Evolutionary conservation across 768 basidiomycete species (phyloP), one percentile per base, ranked within the genome.

Genomic region (Suillus bovinus): DNA sequence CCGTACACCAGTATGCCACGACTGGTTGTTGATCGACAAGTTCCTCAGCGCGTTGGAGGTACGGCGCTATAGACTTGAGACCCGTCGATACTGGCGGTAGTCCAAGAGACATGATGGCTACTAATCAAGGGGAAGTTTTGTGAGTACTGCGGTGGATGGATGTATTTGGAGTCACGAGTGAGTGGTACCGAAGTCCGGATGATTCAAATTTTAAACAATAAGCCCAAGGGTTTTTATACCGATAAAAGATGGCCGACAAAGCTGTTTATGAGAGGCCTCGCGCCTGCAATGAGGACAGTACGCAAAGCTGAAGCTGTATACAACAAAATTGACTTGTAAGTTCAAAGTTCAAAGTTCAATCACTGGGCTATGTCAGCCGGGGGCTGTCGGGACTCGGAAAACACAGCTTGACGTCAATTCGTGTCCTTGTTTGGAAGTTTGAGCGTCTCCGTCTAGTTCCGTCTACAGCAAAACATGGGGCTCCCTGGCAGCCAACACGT

Each of bases 1-100:
- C 59, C 92, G 67, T 76, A 96, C 96, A 96, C 96, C 96, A 99
- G 72, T 99, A 99, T 5, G 93, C 84, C 70, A 99, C 86, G 58
- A 96, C 80, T 6, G 93, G 92, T 61, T 99, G 95, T 65, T 90
- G 86, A 16, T 78, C 78, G 58, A 83, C 86, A 68, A 98, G 81
- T 73, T 99, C 97, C 62, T 93, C 86, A 0, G 97, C 93, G 56
- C 97, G 86, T 69, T 96, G 94, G 22, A 99, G 81, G 75, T 85
- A 96, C 2, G 94, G 91, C 5, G 86, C 71, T 60, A 94, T 83
- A 29, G 85, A 64, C 69, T 88, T 91, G 72, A 93, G 86, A 53
- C 82, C 80, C 42, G 79, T 64, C 0, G 89, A 82, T 50, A 88
- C 62, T 44, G 85, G 78, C n/a, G 89, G 87, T 14, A 91, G 76